A percentile compares a stretch with the other conserved stretches of the same genome.
Conservation (phyloP, 2,329 filamentous ascomycete genomes). For the Aspergillus oerlinghausenensis region DNA sequence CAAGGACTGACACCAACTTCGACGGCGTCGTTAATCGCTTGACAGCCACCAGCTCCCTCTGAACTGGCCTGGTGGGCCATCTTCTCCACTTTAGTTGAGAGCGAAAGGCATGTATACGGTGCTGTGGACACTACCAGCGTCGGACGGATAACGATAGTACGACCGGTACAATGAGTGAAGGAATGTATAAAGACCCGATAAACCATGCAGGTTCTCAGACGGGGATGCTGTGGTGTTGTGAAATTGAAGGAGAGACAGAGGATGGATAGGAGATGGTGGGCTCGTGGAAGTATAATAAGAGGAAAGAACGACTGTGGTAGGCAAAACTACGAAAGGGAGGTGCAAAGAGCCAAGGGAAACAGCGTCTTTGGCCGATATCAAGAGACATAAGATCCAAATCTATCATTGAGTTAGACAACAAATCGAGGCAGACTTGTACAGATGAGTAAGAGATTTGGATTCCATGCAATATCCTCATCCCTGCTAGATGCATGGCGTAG, state of each 20-base stretch:
- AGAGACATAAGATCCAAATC: not conserved
- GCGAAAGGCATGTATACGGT: not conserved
- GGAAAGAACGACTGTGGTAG: not conserved
- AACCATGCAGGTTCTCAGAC: not conserved
- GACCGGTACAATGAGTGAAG: not conserved
- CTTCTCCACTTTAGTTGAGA: not conserved
- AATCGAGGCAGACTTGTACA: constrained; percentile 3
- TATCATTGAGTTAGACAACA: not conserved
- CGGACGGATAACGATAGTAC: not conserved
- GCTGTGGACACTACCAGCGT: not conserved
- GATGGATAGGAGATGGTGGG: not conserved
- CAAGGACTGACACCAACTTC: not conserved
- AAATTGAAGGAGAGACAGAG: not conserved
- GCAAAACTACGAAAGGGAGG: not conserved
- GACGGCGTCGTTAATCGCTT: not conserved
- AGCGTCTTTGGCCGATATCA: not conserved
- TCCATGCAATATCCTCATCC: constrained; percentile 32
- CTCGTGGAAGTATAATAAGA: not conserved
- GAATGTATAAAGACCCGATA: not conserved
- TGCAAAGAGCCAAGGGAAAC: not conserved
- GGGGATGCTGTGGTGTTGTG: not conserved
- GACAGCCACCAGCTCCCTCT: not conserved
- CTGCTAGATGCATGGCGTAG: constrained; percentile 23
- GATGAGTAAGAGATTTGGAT: constrained; percentile 8
- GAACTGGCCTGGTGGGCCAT: not conserved